Conservation (phyloP, 1,139 yeast species). For the Protomyces gravidus region DNA sequence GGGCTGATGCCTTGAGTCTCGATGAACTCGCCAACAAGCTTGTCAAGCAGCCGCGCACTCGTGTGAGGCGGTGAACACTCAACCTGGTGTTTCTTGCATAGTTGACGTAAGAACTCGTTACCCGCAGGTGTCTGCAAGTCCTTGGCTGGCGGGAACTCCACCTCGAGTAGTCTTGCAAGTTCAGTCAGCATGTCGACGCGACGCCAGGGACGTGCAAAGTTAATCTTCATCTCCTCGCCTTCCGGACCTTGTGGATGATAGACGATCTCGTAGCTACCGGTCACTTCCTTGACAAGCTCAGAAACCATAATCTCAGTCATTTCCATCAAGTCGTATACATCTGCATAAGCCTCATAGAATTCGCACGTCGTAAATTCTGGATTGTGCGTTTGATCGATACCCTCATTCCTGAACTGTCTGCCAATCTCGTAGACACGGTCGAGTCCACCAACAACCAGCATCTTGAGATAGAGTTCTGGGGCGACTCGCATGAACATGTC, state of each 20-base stretch:
- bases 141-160: constrained; percentile 93
- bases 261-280: constrained; percentile 77
- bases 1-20: constrained; percentile 95
- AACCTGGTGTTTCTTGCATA: constrained; percentile 72
- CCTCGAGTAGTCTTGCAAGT: constrained; percentile 78
- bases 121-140: constrained; percentile 91
- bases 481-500: constrained; percentile 98
- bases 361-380: constrained; percentile 98
- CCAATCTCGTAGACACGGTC: constrained; percentile 98
- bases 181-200: constrained; percentile 96
- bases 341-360: constrained; percentile 92
- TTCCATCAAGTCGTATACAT: constrained; percentile 92
- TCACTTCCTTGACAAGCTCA: constrained; percentile 94
- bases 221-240: constrained; percentile 70
- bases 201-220: constrained; percentile 97
- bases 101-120: constrained; percentile 77
- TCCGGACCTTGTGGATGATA: constrained; percentile 86
- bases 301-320: constrained; percentile 90
- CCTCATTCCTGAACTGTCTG: constrained; percentile 98
- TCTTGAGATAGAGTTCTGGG: constrained; percentile 93
- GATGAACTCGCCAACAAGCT: constrained; percentile 82
- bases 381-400: constrained; percentile 95
- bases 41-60: constrained; percentile 97
- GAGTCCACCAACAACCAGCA: constrained; percentile 96
- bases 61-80: constrained; percentile 97